phyloP scores from a whole-genome alignment of 2,329 filamentous ascomycete genomes.

The Coniochaeta sp. region DNA sequence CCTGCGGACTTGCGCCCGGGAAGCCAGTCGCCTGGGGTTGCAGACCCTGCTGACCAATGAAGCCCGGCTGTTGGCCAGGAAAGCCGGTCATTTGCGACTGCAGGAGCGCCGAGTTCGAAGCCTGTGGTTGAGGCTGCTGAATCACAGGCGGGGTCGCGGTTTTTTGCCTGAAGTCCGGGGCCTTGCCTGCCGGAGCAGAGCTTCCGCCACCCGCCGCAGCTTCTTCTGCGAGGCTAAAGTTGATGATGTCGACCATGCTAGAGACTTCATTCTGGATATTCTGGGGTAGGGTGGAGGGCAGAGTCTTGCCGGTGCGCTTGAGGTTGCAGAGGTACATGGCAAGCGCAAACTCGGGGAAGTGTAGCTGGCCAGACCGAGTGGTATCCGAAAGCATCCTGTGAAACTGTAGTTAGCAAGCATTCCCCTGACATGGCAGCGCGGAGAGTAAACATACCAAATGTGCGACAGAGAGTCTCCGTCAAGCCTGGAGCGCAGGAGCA shows the following conservation, averaged over 20 bases:
- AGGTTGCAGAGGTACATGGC: conserved; percentile 99
- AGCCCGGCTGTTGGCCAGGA: conserved; percentile 50
- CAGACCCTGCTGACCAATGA: conserved; percentile 52
- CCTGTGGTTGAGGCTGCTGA: conserved; percentile 67
- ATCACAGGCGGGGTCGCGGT: conserved; percentile 45
- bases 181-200: conserved; percentile 50
- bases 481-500: conserved; percentile 81
- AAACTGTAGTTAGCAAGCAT: conserved; percentile 7
- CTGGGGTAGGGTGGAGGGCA: conserved; percentile 72
- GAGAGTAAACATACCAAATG: conserved; percentile 62
- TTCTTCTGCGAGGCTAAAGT: conserved; percentile 82
- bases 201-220: conserved; percentile 38
- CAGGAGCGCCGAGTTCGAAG: conserved; percentile 61
- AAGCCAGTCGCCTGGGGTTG: conserved; percentile 67
- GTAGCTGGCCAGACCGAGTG: conserved; percentile 88
- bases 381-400: conserved; percentile 84
- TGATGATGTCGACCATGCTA: conserved; percentile 99
- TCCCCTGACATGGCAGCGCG: neutral
- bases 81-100: conserved; percentile 65
- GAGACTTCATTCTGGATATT: conserved; percentile 93
- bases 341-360: conserved; percentile 95
- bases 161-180: conserved; percentile 58
- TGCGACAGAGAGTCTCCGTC: conserved; percentile 82
- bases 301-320: conserved; percentile 75
- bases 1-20: conserved; percentile 61